Base-by-base conservation (phyloP, 495 filamentous ascomycete species). In the Xylaria castorea region DNA sequence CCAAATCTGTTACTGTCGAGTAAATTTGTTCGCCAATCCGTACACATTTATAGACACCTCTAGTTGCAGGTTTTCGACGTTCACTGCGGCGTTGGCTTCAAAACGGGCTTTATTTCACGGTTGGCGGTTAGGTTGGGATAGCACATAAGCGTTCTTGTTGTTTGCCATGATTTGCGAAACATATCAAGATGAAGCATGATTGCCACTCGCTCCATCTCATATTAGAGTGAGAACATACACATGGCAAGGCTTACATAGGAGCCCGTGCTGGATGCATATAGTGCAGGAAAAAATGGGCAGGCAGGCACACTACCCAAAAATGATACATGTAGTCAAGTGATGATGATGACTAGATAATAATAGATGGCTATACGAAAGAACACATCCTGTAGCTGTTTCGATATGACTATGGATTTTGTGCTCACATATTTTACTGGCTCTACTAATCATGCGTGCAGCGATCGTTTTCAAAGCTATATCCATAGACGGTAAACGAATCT, bases 1-100 rank as follows among this genome's bases (percentile, higher is more conserved):
- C 96, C 79, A 99, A 99, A 90, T 97, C 95, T 71, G 96, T 99
- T 66, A 99, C 96, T 55, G 96, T 99, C 68, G 96, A 99, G 88
- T 99, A 93, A 85, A 85, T 50, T 46, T 66, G 69, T 34, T 14
- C 58, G 58, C 34, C 32, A 36, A 22, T 73, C 20, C 70, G 48
- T 70, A 75, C 30, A 68, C 44, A 64, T 69, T 62, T 74, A 42
- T 27, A 72, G 34, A 62, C 53, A 55, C 25, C 55, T 68, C 18
- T 71, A 46, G 25, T 62, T 55, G 57, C 44, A 51, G 64, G 63
- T 66, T 75, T 75, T 63, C 68, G 66, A 75, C 67, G 60, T 72
- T 72, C 71, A 55, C 42, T 42, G 71, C 32, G 73, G 78, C 76
- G 76, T 80, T 77, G 57, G 61, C 61, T 76, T 68, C 51, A 65